These are phyloP conservation scores for Senecio squalidus DNA, from an alignment of 140 eudicot genomes.

Conservation along the genomic window DNA sequence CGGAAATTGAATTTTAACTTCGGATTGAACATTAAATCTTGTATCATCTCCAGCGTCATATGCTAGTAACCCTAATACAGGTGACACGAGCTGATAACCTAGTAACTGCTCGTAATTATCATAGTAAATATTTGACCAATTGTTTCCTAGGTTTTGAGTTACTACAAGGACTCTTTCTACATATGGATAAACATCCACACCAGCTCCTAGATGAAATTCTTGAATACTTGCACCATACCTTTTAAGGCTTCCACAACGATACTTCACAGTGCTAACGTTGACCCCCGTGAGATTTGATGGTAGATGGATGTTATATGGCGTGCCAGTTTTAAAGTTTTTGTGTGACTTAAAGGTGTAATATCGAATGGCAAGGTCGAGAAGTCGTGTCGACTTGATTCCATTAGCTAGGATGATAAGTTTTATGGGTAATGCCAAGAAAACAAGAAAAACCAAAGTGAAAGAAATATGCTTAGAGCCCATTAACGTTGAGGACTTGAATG, in stretches of 20 bases:
- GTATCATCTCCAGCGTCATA: conserved; percentile 54
- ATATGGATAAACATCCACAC: conserved; percentile 54
- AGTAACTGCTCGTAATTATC: conserved; percentile 40
- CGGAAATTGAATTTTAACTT: conserved; percentile 40
- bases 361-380: conserved; percentile 70
- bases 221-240: conserved; percentile 72
- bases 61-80: conserved; percentile 74
- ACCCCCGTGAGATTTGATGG: conserved; percentile 81
- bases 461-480: conserved; percentile 41
- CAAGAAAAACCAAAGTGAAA: conserved; percentile 39
- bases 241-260: conserved; percentile 78
- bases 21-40: conserved; percentile 40
- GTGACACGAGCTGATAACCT: conserved; percentile 77
- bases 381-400: conserved; percentile 65
- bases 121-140: conserved; percentile 73
- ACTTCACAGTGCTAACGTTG: conserved; percentile 42
- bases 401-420: conserved; percentile 26
- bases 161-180: conserved; percentile 65
- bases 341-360: conserved; percentile 69
- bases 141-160: conserved; percentile 62
- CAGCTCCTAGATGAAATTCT: conserved; percentile 49
- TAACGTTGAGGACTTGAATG: conserved; percentile 22
- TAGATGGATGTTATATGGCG: conserved; percentile 35
- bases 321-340: conserved; percentile 58
- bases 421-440: conserved; percentile 35